phyloP scores from a whole-genome alignment of 495 filamentous ascomycete species.

The Tuber magnatum region DNA sequence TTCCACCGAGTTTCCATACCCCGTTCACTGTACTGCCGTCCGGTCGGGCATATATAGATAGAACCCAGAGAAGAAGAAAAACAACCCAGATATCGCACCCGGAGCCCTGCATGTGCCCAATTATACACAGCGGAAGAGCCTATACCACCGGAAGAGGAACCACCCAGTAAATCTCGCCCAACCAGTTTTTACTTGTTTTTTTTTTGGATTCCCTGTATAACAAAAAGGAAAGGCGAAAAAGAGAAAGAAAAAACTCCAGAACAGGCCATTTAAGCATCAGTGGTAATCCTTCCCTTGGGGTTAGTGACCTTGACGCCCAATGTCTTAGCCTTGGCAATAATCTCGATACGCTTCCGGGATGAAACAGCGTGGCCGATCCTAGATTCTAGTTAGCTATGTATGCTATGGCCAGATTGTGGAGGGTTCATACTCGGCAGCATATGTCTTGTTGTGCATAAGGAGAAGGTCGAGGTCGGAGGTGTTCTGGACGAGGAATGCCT shows the following conservation, averaged over 20 bases:
- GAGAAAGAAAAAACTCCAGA: constrained; percentile 10
- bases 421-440: constrained; percentile 83
- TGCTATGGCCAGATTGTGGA: neutral
- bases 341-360: constrained; percentile 95
- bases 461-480: constrained; percentile 89
- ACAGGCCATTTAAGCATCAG: constrained; percentile 68
- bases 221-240: constrained; percentile 17
- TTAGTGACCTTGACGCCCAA: constrained; percentile 99
- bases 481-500: constrained; percentile 99
- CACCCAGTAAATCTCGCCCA: constrained; percentile 13
- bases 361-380: constrained; percentile 97
- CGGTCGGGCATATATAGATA: neutral
- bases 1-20: neutral
- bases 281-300: constrained; percentile 94
- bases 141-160: constrained; percentile 1
- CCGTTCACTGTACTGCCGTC: neutral
- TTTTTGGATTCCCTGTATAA: constrained; percentile 34
- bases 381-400: constrained; percentile 31
- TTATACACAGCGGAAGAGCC: constrained; percentile 8
- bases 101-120: neutral
- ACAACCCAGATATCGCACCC: neutral
- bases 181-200: constrained; percentile 16
- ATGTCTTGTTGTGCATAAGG: constrained; percentile 99
- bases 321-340: constrained; percentile 91
- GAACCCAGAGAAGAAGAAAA: neutral